A percentile compares a stretch with the other conserved stretches of the same genome.
These are phyloP conservation scores for Citrullus colocynthis DNA, from an alignment of 306 rosid species.

Conservation along the genomic window DNA sequence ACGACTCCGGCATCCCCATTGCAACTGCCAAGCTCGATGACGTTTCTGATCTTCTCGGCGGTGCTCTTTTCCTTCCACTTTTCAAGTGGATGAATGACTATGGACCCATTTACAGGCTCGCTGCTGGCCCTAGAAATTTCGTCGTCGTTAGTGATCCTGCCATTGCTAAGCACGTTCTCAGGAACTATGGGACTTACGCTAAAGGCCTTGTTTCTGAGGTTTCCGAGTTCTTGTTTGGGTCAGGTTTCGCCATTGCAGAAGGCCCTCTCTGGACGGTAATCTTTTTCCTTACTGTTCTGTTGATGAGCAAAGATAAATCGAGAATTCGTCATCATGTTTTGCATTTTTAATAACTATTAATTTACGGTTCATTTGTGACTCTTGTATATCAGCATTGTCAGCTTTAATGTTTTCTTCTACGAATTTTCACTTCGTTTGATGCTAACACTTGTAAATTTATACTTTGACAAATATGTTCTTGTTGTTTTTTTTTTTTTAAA, in stretches of 20 bases:
- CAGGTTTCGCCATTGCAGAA: constrained; percentile 93
- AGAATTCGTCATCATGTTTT: neutral
- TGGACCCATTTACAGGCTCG: constrained; percentile 76
- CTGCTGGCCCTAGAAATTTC: constrained; percentile 84
- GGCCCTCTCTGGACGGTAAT: constrained; percentile 95
- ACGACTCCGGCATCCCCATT: constrained; percentile 58
- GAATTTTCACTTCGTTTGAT: neutral
- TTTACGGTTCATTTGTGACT: neutral
- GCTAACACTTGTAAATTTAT: neutral
- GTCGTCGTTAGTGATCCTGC: constrained; percentile 92
- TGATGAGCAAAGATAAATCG: neutral
- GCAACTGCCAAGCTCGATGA: constrained; percentile 77
- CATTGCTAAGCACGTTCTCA: constrained; percentile 74
- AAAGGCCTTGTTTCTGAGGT: constrained; percentile 91
- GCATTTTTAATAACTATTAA: neutral
- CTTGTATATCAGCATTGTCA: neutral
- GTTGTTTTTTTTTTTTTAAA: neutral
- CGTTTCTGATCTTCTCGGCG: constrained; percentile 89
- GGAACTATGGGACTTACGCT: constrained; percentile 58
- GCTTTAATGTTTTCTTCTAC: no score
- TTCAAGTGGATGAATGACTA: constrained; percentile 82
- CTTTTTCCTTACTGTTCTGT: neutral
- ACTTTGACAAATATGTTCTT: no score
- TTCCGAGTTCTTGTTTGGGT: constrained; percentile 72
- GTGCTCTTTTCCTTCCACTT: constrained; percentile 78